Evolutionary conservation across 2,329 filamentous ascomycete genomes (phyloP).

Genomic region (Trichoderma brevicompactum): DNA sequence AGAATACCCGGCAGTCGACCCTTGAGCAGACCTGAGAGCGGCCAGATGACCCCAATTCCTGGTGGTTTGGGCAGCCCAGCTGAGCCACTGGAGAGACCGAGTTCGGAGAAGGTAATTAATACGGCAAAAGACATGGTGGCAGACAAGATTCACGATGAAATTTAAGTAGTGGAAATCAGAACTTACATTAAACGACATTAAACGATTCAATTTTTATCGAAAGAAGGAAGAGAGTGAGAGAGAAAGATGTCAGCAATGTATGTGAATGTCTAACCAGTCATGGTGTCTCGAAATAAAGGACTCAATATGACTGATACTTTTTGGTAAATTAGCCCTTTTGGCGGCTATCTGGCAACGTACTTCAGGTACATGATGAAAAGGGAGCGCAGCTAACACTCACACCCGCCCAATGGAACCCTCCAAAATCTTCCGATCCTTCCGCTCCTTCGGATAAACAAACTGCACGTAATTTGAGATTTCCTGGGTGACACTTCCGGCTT

Average conservation of each 20-base stretch:
- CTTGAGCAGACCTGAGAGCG: conserved; percentile 39
- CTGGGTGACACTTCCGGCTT: conserved; percentile 4
- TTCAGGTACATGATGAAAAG: neutral
- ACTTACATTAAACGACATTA: neutral
- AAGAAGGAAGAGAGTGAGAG: neutral
- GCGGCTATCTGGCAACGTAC: neutral
- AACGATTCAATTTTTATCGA: neutral
- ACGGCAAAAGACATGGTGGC: conserved; percentile 55
- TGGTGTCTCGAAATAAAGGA: neutral
- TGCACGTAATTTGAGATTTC: neutral
- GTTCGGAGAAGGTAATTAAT: conserved; percentile 54
- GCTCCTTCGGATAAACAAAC: conserved; percentile 2
- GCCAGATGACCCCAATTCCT: conserved; percentile 53
- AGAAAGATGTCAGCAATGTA: neutral
- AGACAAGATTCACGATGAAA: conserved; percentile 58
- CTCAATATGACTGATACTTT: neutral
- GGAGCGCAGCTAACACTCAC: neutral
- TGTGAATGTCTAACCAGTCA: neutral
- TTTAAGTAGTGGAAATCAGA: conserved; percentile 40
- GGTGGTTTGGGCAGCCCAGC: conserved; percentile 52
- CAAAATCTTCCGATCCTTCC: conserved; percentile 3
- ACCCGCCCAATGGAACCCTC: neutral
- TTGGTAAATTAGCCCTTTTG: neutral
- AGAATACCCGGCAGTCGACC: conserved; percentile 61
- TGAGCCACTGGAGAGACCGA: conserved; percentile 50